Conservation (phyloP, 192 early-diverging fungal genomes). For the Funneliformis geosporum region DNA sequence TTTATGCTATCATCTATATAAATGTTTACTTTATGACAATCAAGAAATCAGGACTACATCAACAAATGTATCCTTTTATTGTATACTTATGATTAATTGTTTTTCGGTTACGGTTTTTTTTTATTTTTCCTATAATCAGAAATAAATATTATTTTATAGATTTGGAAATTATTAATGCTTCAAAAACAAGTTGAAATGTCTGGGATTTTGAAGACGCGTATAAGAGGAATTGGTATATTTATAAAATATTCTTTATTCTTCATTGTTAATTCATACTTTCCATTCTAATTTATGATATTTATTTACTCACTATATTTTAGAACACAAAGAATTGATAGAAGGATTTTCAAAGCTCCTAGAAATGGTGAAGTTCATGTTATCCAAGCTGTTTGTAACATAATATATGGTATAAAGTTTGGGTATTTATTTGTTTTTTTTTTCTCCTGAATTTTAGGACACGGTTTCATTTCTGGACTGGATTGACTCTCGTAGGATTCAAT, state of each 20-base stretch:
- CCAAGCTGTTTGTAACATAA: not conserved
- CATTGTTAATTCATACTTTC: not conserved
- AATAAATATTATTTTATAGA: constrained; percentile 37
- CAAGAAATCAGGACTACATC: constrained; percentile 45
- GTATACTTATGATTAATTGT: not conserved
- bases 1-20: constrained; percentile 63
- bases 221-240: constrained; percentile 38
- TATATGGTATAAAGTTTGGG: not conserved
- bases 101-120: not conserved
- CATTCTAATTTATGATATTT: not conserved
- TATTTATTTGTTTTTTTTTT: constrained; percentile 19
- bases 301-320: constrained; percentile 12
- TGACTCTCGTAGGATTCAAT: constrained; percentile 46
- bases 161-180: constrained; percentile 62
- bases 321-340: constrained; percentile 54
- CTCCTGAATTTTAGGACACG: constrained; percentile 45
- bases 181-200: constrained; percentile 55
- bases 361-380: constrained; percentile 39
- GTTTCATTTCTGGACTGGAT: constrained; percentile 61
- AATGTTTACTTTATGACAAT: constrained; percentile 46
- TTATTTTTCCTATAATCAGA: not conserved
- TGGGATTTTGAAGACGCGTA: constrained; percentile 44
- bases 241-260: too few species aligned
- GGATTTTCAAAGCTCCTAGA: constrained; percentile 58
- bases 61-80: constrained; percentile 42